Base-by-base conservation (phyloP, 139 green algal genomes). In the Haematococcus lacustris region DNA sequence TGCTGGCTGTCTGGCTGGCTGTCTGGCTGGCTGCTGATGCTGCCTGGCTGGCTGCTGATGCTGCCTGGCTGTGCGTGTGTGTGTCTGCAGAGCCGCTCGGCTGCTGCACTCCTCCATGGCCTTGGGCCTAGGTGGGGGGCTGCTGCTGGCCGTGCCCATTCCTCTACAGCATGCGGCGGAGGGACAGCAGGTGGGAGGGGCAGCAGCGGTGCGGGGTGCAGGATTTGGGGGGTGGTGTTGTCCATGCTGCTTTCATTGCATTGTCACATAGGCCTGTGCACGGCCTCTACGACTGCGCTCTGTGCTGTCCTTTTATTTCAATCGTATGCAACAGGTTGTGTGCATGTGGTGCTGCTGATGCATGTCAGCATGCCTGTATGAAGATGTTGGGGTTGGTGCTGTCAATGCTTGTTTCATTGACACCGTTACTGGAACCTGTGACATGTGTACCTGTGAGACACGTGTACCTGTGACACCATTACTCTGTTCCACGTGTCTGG, bases 121-220 rank as follows among this genome's bases (percentile, higher is more conserved):
- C 0, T 73, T 97, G 62, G 63, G 70, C 2, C 74, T 94, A 50
- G 68, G 70, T 17, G 83, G 72, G 47, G 87, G 90, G 25, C 75
- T 93, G 76, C 65, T 96, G 69, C 71, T 96, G 73, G 89, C 81
- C 3, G 92, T 96, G 68, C 93, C 93, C 25, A 93, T 96, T 33
- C 91, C 93, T n/a, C 68, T 71, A 28, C 73, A 90, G 43, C 38
- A 85, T n/a, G 86, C 80, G 26, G 86, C 87, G 33, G 87, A 82
- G 41, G 91, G 89, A 0, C 70, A 73, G 57, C 60, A 74, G 33
- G 80, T 97, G 53, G 87, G 89, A 53, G 60, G 37, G 38, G 53
- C 47, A n/a, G n/a, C n/a, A n/a, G n/a, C n/a, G n/a, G n/a, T n/a
- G n/a, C n/a, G n/a, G n/a, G n/a, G n/a, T n/a, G n/a, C n/a, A n/a